A percentile compares a stretch with the other conserved stretches of the same genome.
phyloP scores from a whole-genome alignment of 352 stramenopile genomes.

The Globisporangium paroecandrum region DNA sequence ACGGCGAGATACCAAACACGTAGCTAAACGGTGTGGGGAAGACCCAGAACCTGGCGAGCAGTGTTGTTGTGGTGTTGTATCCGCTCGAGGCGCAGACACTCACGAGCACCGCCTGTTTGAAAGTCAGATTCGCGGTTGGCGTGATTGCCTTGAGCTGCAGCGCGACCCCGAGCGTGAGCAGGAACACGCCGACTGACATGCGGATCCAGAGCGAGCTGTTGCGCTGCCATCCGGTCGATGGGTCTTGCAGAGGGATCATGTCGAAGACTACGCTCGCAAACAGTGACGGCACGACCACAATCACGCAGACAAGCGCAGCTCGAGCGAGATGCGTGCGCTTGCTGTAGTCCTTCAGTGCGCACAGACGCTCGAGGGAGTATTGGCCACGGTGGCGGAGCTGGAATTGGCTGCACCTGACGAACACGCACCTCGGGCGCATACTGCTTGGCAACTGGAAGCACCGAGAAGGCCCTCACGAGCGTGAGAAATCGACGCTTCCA shows the following conservation, averaged over 20 bases:
- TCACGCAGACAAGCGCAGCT: background rate
- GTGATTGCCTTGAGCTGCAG: background rate
- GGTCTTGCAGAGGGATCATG: background rate
- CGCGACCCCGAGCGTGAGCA: background rate
- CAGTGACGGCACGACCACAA: background rate
- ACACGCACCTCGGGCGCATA: too few species aligned
- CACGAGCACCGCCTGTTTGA: background rate
- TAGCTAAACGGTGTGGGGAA: slow-evolving; percentile 2
- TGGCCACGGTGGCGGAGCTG: background rate
- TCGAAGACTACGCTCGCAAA: background rate
- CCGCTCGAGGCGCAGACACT: background rate
- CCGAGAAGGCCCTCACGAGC: too few species aligned
- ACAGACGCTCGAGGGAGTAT: slow-evolving; percentile 3
- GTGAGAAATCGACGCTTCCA: too few species aligned
- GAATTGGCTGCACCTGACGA: background rate
- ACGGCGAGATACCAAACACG: background rate
- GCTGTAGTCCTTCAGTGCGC: background rate
- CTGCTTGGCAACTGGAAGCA: too few species aligned
- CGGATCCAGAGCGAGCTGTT: background rate
- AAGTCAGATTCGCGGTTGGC: background rate
- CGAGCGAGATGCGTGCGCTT: background rate
- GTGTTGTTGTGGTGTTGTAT: background rate
- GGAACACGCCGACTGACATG: background rate
- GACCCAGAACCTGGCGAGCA: slow-evolving; percentile 9
- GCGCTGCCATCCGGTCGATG: background rate